These are phyloP conservation scores for Elaeis guineensis DNA, from an alignment of 176 grass and related monocot genomes.

Conservation along the genomic window DNA sequence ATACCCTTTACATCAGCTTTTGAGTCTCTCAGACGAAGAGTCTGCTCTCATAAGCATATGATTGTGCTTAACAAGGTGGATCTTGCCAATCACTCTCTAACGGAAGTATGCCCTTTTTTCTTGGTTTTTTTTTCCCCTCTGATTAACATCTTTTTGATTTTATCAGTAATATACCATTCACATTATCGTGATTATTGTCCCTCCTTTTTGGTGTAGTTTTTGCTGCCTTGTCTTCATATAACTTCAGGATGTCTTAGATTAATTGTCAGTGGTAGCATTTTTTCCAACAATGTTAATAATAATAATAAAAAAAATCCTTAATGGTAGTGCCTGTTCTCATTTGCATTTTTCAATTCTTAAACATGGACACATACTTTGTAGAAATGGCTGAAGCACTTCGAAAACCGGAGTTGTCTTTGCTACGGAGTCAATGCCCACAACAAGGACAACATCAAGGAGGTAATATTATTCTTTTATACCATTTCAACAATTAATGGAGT, in stretches of 20 bases:
- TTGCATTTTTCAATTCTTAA: too few species aligned
- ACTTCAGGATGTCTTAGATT: too few species aligned
- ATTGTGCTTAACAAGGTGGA: conserved; percentile 60
- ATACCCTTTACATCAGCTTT: conserved; percentile 42
- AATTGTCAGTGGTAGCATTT: too few species aligned
- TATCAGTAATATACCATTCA: too few species aligned
- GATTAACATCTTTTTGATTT: too few species aligned
- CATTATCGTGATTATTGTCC: too few species aligned
- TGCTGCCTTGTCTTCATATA: too few species aligned
- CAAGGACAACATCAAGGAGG: conserved; percentile 51
- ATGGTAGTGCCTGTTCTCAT: too few species aligned
- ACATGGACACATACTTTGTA: conserved; percentile 12
- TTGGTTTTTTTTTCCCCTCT: background rate
- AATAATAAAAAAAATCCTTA: too few species aligned
- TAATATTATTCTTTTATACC: conserved; percentile 7
- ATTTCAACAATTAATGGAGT: too few species aligned
- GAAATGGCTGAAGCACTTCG: conserved; percentile 52
- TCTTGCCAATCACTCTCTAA: conserved; percentile 38
- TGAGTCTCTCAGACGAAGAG: conserved; percentile 18
- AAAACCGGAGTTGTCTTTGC: conserved; percentile 27
- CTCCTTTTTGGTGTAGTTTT: too few species aligned
- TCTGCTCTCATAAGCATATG: conserved; percentile 25
- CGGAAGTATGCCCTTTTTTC: conserved; percentile 30
- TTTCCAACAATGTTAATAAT: too few species aligned
- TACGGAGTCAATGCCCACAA: conserved; percentile 52